Percentiles rank a stretch among this genome's conserved stretches.
Evolutionary conservation across 768 basidiomycete genomes (phyloP).

Genomic region (Trametes sanguinea): DNA sequence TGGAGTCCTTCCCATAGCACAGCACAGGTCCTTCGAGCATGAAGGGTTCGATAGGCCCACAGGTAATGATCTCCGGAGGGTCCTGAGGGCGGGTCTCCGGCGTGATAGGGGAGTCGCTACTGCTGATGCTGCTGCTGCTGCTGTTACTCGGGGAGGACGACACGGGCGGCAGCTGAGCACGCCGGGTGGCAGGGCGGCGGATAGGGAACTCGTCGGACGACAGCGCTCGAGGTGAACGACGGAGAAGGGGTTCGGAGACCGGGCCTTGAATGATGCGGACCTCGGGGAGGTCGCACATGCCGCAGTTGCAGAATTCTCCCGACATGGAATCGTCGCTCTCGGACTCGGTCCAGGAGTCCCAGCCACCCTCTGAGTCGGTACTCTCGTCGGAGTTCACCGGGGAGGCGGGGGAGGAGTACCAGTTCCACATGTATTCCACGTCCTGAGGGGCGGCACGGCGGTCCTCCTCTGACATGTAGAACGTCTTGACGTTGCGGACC

Average conservation of each 20-base stretch:
- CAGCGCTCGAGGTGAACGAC: not conserved
- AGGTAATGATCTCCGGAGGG: not conserved
- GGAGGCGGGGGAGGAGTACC: not conserved
- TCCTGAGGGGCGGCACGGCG: not conserved
- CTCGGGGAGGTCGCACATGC: no score
- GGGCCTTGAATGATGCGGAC: no score
- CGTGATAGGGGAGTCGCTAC: conserved; percentile 14
- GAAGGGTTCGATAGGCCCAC: conserved; percentile 2
- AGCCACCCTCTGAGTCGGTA: conserved; percentile 10
- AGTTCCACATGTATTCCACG: conserved; percentile 9
- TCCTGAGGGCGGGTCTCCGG: conserved; percentile 22
- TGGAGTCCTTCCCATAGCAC: not conserved
- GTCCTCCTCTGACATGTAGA: conserved; percentile 29
- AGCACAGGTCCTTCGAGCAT: conserved; percentile 4
- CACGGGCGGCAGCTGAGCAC: not conserved
- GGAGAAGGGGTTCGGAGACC: not conserved
- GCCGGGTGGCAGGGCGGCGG: conserved; percentile 8
- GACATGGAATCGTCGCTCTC: conserved; percentile 7
- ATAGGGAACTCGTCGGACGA: conserved; percentile 16
- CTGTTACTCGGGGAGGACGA: not conserved
- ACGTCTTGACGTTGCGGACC: conserved; percentile 29
- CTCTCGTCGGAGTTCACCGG: not conserved
- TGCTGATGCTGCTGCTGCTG: not conserved
- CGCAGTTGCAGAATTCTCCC: not conserved
- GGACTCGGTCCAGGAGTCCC: conserved; percentile 8